Base-by-base conservation (phyloP, 2,329 filamentous ascomycete species). In the Westerdykella ornata region DNA sequence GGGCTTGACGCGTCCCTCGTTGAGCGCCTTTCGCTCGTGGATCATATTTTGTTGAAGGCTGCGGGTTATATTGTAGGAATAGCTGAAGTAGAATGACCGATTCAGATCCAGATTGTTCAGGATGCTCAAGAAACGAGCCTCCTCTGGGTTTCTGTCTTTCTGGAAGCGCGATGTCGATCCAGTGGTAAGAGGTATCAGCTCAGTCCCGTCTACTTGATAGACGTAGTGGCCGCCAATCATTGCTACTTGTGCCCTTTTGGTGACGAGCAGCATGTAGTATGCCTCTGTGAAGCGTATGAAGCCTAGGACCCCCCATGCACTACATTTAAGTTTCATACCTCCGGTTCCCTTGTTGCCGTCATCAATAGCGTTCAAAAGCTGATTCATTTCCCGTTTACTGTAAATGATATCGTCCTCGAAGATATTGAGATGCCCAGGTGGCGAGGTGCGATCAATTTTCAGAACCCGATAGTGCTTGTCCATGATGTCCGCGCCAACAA, bases 201-300 rank as follows among this genome's bases (percentile, higher is more conserved):
- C 90, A 0, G 92, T 98, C 19, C 82, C 88, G 59, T 97, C 90
- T 42, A 98, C 81, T 67, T 95, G 88, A 63, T 97, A 97, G 46
- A 97, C 77, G 59, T 94, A 95, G 63, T 97, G 92, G 0, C 92
- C 92, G 14, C 92, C 92, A 17, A 98, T 77, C 82, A 96, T 90
- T 34, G 92, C 92, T 3, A 95, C 89, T 44, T 94, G 94, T 59
- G 86, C 92, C 70, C 94, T 82, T 68, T 97, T 97, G 30, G 89
- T 96, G 58, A 97, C 89, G 37, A 97, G 71, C 20, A 97, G 76
- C 89, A 98, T 97, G 65, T 98, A 98, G 65, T 94, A 96, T 3
- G 88, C 82, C 2, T 90, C 88, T 0, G 92, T 98, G 65, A 98
- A 97, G 46, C 86, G 80, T 64, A 98, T 92, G 65, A 98, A 98